Percentiles rank a stretch among this genome's conserved stretches.
Conservation (phyloP, 148 eudicot species). For the Persicaria maculosa region DNA sequence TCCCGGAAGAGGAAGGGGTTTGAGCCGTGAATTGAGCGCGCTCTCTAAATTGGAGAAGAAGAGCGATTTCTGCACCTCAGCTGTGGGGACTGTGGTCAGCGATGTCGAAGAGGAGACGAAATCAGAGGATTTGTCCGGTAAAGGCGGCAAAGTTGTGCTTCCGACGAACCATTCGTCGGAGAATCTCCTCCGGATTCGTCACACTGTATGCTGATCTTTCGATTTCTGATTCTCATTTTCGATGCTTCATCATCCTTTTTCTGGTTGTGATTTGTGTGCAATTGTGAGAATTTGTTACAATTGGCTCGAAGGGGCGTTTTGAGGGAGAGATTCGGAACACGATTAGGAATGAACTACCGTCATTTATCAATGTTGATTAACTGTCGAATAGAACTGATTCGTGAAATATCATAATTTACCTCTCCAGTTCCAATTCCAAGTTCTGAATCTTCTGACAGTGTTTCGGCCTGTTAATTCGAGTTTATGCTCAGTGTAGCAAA, state of each 20-base stretch:
- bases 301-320: not conserved
- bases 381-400: too few species aligned
- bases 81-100: slow-evolving; percentile 8
- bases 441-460: too few species aligned
- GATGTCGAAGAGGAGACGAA: slow-evolving; percentile 15
- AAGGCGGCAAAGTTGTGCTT: slow-evolving; percentile 40
- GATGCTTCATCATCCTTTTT: not conserved
- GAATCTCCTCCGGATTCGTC: slow-evolving; percentile 67
- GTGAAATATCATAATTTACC: too few species aligned
- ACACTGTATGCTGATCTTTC: slow-evolving; percentile 45
- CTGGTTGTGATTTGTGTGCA: not conserved
- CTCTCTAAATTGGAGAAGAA: slow-evolving; percentile 17
- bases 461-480: not conserved
- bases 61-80: slow-evolving; percentile 23
- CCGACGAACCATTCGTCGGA: slow-evolving; percentile 78
- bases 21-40: slow-evolving; percentile 10
- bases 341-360: not conserved
- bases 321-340: not conserved
- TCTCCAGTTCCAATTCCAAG: too few species aligned
- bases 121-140: slow-evolving; percentile 18
- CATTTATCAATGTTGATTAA: too few species aligned
- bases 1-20: slow-evolving; percentile 6
- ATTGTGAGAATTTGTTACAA: not conserved
- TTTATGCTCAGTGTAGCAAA: not conserved
- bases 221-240: not conserved